Conservation (phyloP, 495 filamentous ascomycete genomes). For the Pseudomonodictys pantanalensis region DNA sequence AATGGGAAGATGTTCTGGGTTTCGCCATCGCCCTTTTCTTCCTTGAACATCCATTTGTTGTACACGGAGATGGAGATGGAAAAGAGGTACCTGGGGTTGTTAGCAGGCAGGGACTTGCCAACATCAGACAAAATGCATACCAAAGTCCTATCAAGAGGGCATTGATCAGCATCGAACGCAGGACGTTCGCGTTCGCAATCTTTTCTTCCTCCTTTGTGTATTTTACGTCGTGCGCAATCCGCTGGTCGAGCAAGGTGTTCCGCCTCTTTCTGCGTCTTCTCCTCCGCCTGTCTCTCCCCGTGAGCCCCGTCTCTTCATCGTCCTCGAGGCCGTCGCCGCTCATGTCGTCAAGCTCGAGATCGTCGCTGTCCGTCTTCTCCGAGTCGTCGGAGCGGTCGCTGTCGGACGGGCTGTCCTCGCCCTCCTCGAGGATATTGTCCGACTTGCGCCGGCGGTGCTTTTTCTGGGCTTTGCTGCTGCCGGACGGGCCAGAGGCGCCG, state of each 20-base stretch:
- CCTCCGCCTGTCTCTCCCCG: conserved; percentile 63
- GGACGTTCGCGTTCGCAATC: conserved; percentile 66
- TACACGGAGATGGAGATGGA: conserved; percentile 95
- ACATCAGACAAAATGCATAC: conserved; percentile 44
- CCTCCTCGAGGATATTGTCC: conserved; percentile 21
- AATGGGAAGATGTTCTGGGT: conserved; percentile 68
- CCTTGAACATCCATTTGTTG: conserved; percentile 99
- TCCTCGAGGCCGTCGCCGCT: conserved; percentile 72
- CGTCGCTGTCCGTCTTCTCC: conserved; percentile 35
- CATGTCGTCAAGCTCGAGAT: conserved; percentile 57
- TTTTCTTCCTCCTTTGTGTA: conserved; percentile 63
- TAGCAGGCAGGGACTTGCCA: neutral
- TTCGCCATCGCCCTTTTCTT: conserved; percentile 50
- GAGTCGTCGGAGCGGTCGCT: conserved; percentile 29
- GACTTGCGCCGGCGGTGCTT: conserved; percentile 18
- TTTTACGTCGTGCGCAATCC: conserved; percentile 56
- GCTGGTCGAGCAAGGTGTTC: conserved; percentile 70
- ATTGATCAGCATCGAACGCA: conserved; percentile 68
- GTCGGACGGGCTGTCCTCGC: conserved; percentile 27
- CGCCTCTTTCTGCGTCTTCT: conserved; percentile 62
- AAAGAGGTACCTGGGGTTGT: conserved; percentile 61
- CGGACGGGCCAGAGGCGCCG: conserved; percentile 4
- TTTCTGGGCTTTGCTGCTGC: neutral
- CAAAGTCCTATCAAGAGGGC: conserved; percentile 75
- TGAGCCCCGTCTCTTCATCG: conserved; percentile 87